Conservation (phyloP, 2,329 filamentous ascomycete species). For the Phaeosphaeriaceae sp. region DNA sequence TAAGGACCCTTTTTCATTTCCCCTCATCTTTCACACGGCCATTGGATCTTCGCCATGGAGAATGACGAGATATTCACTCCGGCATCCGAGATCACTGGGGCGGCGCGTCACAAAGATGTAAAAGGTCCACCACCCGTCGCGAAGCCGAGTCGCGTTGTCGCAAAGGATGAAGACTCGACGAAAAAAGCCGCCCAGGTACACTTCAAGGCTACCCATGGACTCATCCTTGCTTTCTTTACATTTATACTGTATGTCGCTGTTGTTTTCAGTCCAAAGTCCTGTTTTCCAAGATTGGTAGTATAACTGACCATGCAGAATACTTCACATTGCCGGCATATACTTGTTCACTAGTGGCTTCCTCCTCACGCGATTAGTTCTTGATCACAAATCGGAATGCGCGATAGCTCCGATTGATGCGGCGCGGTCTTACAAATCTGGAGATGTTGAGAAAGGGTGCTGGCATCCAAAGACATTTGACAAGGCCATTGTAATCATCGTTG, state of each 20-base stretch:
- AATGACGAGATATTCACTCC: constrained; percentile 46
- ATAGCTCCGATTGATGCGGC: constrained; percentile 69
- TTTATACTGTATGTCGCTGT: constrained; percentile 63
- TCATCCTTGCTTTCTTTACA: constrained; percentile 69
- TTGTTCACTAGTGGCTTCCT: constrained; percentile 96
- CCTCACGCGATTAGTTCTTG: constrained; percentile 80
- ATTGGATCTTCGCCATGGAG: constrained; percentile 40
- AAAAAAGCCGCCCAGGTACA: constrained; percentile 54
- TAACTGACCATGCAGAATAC: constrained; percentile 53
- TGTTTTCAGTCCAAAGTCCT: not conserved
- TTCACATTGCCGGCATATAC: constrained; percentile 82
- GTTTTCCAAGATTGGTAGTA: not conserved
- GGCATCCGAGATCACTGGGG: constrained; percentile 45
- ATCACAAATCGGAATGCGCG: constrained; percentile 78
- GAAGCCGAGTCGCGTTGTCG: constrained; percentile 17
- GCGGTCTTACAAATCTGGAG: constrained; percentile 46
- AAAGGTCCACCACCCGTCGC: constrained; percentile 14
- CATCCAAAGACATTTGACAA: constrained; percentile 93
- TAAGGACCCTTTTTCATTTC: constrained; percentile 1
- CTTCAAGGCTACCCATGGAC: constrained; percentile 61
- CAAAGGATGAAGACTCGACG: constrained; percentile 33
- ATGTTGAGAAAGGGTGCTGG: constrained; percentile 79
- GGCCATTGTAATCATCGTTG: constrained; percentile 87
- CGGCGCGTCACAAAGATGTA: constrained; percentile 1
- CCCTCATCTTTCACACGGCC: not conserved